Conservation (phyloP, 495 filamentous ascomycete species). For the Neurospora sp. region DNA sequence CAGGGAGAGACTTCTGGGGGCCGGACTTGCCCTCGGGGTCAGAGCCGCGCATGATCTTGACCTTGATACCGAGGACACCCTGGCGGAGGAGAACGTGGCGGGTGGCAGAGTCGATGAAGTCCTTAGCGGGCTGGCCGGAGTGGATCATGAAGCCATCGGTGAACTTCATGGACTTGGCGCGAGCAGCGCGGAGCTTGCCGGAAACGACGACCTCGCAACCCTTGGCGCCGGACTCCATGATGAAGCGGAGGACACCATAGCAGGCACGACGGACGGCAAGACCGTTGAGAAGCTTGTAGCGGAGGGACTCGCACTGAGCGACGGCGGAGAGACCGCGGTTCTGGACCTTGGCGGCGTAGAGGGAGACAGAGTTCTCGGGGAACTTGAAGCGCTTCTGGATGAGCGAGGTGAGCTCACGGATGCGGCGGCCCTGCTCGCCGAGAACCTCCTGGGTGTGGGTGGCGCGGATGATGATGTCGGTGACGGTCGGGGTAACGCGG, state of each 20-base stretch:
- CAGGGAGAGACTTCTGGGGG: constrained; percentile 90
- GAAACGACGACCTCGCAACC: constrained; percentile 99
- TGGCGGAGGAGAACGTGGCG: constrained; percentile 99
- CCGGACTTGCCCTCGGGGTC: constrained; percentile 99
- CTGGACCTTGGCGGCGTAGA: constrained; percentile 99
- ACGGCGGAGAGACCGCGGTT: constrained; percentile 99
- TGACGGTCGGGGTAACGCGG: constrained; percentile 98
- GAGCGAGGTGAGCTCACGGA: constrained; percentile 98
- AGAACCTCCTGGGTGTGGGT: constrained; percentile 99
- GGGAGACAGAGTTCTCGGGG: constrained; percentile 98
- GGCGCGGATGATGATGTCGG: constrained; percentile 99
- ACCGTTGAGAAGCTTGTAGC: constrained; percentile 99
- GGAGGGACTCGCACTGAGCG: constrained; percentile 98
- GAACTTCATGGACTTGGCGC: constrained; percentile 99
- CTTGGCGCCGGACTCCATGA: constrained; percentile 99
- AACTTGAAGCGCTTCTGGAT: constrained; percentile 99
- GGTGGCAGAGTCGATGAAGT: constrained; percentile 97
- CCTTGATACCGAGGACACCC: constrained; percentile 99
- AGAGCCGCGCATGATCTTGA: constrained; percentile 99
- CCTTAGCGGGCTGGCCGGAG: constrained; percentile 97
- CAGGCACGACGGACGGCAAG: constrained; percentile 93
- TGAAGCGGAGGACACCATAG: constrained; percentile 99
- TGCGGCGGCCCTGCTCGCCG: constrained; percentile 98
- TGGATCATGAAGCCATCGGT: constrained; percentile 99
- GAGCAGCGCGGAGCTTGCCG: constrained; percentile 94